Conservation (phyloP, 129 eudicot genomes). For the Helichrysum umbraculigerum region DNA sequence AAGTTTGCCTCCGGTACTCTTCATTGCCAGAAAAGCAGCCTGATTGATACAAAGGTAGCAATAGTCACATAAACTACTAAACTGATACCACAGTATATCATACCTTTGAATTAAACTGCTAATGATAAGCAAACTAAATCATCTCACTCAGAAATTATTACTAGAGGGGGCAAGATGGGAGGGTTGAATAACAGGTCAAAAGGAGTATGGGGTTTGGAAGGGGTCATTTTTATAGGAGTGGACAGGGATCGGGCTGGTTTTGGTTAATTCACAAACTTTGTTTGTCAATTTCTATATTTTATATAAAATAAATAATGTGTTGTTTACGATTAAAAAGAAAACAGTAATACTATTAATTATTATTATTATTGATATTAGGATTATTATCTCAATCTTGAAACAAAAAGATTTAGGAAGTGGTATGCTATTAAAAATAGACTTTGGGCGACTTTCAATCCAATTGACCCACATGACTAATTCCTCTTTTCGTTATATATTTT, state of each 20-base stretch:
- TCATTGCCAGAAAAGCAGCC: conserved; percentile 98
- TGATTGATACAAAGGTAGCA: conserved; percentile 23
- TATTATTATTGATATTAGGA: neutral
- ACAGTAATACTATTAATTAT: neutral
- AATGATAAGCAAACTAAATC: neutral
- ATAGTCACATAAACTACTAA: neutral
- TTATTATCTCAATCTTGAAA: neutral
- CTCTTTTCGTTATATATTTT: neutral
- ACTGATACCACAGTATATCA: neutral
- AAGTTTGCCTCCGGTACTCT: conserved; percentile 92
- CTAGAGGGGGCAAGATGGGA: neutral
- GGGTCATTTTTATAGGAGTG: neutral
- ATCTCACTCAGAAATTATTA: neutral
- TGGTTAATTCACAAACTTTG: neutral
- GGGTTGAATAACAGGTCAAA: neutral
- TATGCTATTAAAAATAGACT: neutral
- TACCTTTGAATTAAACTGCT: neutral
- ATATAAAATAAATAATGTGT: neutral
- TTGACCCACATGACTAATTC: neutral
- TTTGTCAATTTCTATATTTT: neutral
- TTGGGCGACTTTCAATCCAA: neutral
- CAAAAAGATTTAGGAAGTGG: neutral
- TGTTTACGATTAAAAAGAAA: neutral
- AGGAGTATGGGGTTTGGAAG: neutral
- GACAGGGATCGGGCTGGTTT: neutral